Base-by-base conservation (phyloP, 2,329 filamentous ascomycete genomes). In the Arthroderma sp. region DNA sequence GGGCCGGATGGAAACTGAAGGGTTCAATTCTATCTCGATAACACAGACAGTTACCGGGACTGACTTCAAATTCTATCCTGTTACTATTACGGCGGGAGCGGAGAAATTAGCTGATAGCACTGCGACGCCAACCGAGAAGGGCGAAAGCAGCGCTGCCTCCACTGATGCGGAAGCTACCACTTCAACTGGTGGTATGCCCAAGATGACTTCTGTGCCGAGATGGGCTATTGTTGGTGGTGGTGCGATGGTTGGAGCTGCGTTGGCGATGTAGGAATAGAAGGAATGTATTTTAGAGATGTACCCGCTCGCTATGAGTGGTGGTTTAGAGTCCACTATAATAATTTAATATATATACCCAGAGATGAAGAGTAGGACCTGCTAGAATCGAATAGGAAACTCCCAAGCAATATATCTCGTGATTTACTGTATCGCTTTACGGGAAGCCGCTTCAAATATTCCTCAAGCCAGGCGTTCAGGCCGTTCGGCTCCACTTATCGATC, bases 61-160 rank as follows among this genome's bases (percentile, higher is more conserved):
- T 10, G 36, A 22, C 15, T n/a, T 39, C 7, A 32, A 28, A 9
- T 27, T 27, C 11, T 9, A 6, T 4, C 44, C 48, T 15, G 45
- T 48, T n/a, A n/a, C 31, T 9, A 38, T 50, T 28, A 50, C 45
- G 1, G 43, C 43, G 9, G 48, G 48, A 38, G 45, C 43, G 6
- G 48, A 48, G 33, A 48, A 50, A n/a, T 29, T 50, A 27, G 32
- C 32, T 34, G n/a, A 11, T 4, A 11, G 32, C 8, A 11, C 22
- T 7, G 7, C 42, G 22, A 44, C 15, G 31, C 38, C 37, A n/a
- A 33, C 9, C 29, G 15, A 9, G 9, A 29, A 7, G 8, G 38
- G 32, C 30, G 15, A 9, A 10, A 29, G 8, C 28, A 28, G 32
- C 30, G 34, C 30, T 9, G 28, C 27, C 28, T 6, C 30, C 32